Evolutionary conservation across 192 early-diverging fungal species (phyloP).

Genomic region (Pilaira anomala): DNA sequence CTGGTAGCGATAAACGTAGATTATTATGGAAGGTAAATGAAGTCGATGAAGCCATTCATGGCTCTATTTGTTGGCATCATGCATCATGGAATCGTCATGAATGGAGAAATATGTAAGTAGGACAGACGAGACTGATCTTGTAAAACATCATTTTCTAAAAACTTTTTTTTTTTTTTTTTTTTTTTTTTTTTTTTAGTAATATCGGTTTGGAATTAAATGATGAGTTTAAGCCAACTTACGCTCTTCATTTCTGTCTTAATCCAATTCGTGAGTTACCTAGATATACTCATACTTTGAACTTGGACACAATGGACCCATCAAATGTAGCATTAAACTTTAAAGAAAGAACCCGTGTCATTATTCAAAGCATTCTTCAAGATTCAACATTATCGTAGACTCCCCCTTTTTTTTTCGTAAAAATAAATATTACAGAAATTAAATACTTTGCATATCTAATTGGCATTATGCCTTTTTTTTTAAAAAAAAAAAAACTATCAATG

Average conservation of each 20-base stretch:
- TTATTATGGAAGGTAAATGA: conserved; percentile 36
- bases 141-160: not conserved
- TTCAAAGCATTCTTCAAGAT: not conserved
- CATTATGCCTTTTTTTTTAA: too few species aligned
- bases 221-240: not conserved
- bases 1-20: conserved; percentile 16
- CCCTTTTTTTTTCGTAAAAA: too few species aligned
- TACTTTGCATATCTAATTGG: too few species aligned
- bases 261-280: not conserved
- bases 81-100: not conserved
- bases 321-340: not conserved
- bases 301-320: not conserved
- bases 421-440: too few species aligned
- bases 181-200: not conserved
- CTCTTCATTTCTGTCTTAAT: conserved; percentile 9
- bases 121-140: too few species aligned
- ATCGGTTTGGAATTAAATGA: not conserved
- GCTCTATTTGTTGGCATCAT: conserved; percentile 17
- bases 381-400: too few species aligned
- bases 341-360: conserved; percentile 1
- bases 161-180: not conserved
- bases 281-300: not conserved
- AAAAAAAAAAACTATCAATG: not conserved
- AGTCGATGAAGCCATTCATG: conserved; percentile 33
- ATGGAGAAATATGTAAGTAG: conserved; percentile 23